Base-by-base conservation (phyloP, 2,329 filamentous ascomycete genomes). In the Hymenoscyphus occultus region DNA sequence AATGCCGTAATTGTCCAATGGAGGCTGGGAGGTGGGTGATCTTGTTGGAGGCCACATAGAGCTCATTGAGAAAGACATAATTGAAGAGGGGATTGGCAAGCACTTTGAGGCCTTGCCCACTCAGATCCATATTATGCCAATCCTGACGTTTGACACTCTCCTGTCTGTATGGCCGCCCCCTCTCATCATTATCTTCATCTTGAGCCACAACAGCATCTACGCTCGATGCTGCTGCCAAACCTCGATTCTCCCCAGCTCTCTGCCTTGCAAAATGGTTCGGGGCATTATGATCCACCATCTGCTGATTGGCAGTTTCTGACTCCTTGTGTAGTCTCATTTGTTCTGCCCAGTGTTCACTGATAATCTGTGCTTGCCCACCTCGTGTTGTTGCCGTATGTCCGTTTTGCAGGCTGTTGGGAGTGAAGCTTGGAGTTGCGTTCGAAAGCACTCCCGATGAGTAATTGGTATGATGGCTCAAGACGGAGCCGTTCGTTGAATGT, bases 31-130 rank as follows among this genome's bases (percentile, higher is more conserved):
- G 81, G 57, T 84, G 83, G 35, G 87, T 87, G 65, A 99, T 84
- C 76, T 93, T 93, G 82, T 99, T 99, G 71, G 93, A 94, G 72
- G 93, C 93, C 68, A 99, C 87, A 77, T 96, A 97, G 39, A 99
- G 85, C 78, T 96, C 94, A 70, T 91, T 91, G 64, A 99, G 82
- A 77, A 99, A 98, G 56, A 84, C 84, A 78, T 98, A 99, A 71
- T 85, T 83, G 80, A 98, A 98, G 39, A 99, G 82, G 56, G 90
- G 86, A 9, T 86, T 80, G 0, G 93, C 88, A 39, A 99, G 82
- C 65, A 92, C 91, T 71, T 93, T 90, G 59, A 99, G 82, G 22
- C 94, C 94, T 80, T 98, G 95, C n/a, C 95, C 95, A 72, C 93
- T 95, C 76, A 98, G 89, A 78, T 99, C 95, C 72, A 99, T 83